Conservation (phyloP, 768 basidiomycete species). For the Suillus paluster region DNA sequence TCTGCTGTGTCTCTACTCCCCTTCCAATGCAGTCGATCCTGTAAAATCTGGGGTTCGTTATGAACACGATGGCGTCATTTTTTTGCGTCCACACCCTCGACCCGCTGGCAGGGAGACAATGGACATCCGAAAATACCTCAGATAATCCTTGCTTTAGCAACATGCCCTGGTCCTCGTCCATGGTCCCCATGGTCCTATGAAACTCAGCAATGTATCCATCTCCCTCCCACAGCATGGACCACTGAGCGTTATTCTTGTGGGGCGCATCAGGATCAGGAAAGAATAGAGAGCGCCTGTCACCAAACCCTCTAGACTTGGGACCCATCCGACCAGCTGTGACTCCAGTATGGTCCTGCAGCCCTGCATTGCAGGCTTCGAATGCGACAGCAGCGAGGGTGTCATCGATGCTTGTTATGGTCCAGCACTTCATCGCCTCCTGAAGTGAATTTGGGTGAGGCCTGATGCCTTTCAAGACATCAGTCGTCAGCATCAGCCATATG, state of each 20-base stretch:
- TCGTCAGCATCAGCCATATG: neutral
- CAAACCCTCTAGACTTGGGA: conserved; percentile 7
- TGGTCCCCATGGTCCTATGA: neutral
- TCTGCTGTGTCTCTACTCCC: no score
- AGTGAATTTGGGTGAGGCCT: neutral
- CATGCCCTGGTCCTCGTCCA: neutral
- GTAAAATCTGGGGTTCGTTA: no score
- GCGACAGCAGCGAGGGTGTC: neutral
- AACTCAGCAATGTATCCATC: conserved; percentile 10
- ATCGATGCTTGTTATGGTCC: conserved; percentile 10
- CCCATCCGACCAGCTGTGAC: conserved; percentile 7
- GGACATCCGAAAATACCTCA: no score
- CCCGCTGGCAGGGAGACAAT: no score
- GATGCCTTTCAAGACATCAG: conserved; percentile 2
- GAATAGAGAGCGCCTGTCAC: neutral
- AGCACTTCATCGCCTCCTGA: conserved; percentile 15
- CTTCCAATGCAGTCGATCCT: no score
- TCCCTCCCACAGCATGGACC: no score
- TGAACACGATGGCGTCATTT: no score
- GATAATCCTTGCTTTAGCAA: no score
- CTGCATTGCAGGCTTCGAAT: conserved; percentile 12
- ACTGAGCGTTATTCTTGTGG: no score
- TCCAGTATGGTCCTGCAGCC: neutral
- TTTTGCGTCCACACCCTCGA: no score
- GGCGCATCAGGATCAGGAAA: no score